Base-by-base conservation (phyloP, 2,329 filamentous ascomycete genomes). In the Pyrenophora teres region DNA sequence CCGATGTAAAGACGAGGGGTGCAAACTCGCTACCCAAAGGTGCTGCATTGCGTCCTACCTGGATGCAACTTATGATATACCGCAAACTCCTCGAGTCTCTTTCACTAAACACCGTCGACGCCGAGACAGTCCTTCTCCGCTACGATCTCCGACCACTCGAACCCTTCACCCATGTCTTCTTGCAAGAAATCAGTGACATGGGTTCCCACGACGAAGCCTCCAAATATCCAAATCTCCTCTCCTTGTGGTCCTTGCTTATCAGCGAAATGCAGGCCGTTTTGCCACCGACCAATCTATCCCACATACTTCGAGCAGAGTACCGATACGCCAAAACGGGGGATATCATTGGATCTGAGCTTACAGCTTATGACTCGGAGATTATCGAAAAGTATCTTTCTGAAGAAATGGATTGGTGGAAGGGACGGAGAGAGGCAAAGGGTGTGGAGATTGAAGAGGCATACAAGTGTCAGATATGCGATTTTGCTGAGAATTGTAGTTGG, bases 11-110 rank as follows among this genome's bases (percentile, higher is more conserved):
- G 74, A 97, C 93, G 0, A 83, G 92, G 15, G 81, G 80, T 1
- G 84, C 82, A 3, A 78, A 76, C n/a, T 81, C 80, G 2, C 68
- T 90, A 2, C 90, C 92, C 1, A 80, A 83, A 1, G 83, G 85
- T 18, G 77, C 84, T 0, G 83, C 86, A 0, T 80, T 90, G 38
- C 83, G 88, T 9, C 90, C 90, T 0, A 90, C 92, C 0, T 85
- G 87, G 62, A 87, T 97, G 54, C 94, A 99, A 69, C 79, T 97
- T 0, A 92, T 95, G 74, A 78, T 97, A 0, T 99, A 97, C 69
- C 92, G 93, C 60, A 86, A 87, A 21, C 85, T 97, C 46, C 79
- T 99, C n/a, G 84, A 86, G 8, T 81, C 86, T 2, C 84, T 97
- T 64, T 89, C 88, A 0, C 81, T 84, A 0, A 87, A 87, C 42